Percentiles rank a stretch among this genome's conserved stretches.
Conservation (phyloP, 208 protist species). For the Trypanosoma mega region DNA sequence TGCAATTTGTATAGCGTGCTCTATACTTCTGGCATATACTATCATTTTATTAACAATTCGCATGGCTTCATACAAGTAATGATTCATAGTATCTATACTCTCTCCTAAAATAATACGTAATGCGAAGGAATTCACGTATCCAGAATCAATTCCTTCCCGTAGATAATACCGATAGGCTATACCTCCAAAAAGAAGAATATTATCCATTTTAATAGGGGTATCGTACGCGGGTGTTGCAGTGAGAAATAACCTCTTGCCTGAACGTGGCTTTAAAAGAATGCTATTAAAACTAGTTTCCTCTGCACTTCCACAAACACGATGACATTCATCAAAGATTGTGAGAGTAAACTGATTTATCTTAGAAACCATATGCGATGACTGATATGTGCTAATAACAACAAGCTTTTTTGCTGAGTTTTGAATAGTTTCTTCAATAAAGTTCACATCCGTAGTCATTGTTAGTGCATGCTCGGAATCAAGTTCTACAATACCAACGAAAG, state of each 20-base stretch:
- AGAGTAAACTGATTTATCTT: constrained; percentile 44
- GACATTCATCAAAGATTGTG: constrained; percentile 79
- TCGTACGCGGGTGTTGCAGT: constrained; percentile 79
- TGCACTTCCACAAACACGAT: constrained; percentile 73
- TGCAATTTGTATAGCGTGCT: constrained; percentile 44
- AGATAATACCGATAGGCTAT: constrained; percentile 82
- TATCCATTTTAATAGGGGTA: constrained; percentile 75
- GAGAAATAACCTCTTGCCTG: constrained; percentile 58
- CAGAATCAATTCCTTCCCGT: constrained; percentile 71
- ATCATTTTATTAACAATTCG: constrained; percentile 73
- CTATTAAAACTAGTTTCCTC: constrained; percentile 67
- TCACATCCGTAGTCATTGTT: constrained; percentile 62
- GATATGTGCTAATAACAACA: constrained; percentile 70
- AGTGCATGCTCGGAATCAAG: constrained; percentile 22
- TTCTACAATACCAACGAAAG: constrained; percentile 38
- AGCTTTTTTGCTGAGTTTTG: constrained; percentile 27
- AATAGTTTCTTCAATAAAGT: constrained; percentile 43
- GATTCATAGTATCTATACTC: constrained; percentile 56
- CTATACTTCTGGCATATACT: constrained; percentile 69
- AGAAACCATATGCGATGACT: constrained; percentile 66
- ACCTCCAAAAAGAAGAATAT: constrained; percentile 61
- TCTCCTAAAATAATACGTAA: constrained; percentile 58
- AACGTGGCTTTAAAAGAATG: constrained; percentile 47
- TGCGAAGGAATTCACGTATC: constrained; percentile 70
- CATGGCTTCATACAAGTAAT: constrained; percentile 78